Evolutionary conservation across 116 monocot species (phyloP), one percentile per base, ranked within the genome.

Genomic region (Zostera marina): DNA sequence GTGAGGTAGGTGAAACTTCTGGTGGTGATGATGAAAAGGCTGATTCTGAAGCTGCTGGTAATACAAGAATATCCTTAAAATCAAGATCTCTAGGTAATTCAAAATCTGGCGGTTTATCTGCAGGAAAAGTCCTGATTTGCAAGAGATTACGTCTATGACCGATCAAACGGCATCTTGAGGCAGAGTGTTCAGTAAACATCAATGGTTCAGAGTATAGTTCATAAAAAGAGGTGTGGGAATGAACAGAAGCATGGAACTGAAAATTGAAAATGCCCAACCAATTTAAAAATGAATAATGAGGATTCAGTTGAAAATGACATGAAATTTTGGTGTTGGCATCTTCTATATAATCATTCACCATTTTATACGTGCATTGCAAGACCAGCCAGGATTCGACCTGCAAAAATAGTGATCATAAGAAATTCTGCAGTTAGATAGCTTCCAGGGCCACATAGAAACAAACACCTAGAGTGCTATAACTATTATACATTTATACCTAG

Each of bases 151-250:
- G 49, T 17, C 67, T n/a, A 22, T 74, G 65, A 66, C 38, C 69
- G 17, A 62, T 70, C 15, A 83, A 55, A 43, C 65, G 8, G 49
- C 80, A 67, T 64, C 78, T 77, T 44, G 62, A 43, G 41, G 63
- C 23, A 73, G 64, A 44, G 58, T 58, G 23, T 53, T 42, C 52
- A 17, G 47, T 42, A 62, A 68, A 47, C 42, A 70, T 48, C 54
- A 32, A 32, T 32, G 61, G 49, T 12, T 73, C 26, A n/a, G 65
- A 44, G 63, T 68, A 58, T 22, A 52, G 17, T 41, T 10, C 14
- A 42, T 54, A 62, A 45, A 45, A 45, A 38, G 45, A 45, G 23
- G 55, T 64, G 54, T 51, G 52, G 21, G 49, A 15, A 59, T 2
- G 19, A 49, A 17, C 49, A 8, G 47, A 17, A 48, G 47, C n/a